Evolutionary conservation across 345 rosid genomes (phyloP).

Genomic region (Boechera stricta): DNA sequence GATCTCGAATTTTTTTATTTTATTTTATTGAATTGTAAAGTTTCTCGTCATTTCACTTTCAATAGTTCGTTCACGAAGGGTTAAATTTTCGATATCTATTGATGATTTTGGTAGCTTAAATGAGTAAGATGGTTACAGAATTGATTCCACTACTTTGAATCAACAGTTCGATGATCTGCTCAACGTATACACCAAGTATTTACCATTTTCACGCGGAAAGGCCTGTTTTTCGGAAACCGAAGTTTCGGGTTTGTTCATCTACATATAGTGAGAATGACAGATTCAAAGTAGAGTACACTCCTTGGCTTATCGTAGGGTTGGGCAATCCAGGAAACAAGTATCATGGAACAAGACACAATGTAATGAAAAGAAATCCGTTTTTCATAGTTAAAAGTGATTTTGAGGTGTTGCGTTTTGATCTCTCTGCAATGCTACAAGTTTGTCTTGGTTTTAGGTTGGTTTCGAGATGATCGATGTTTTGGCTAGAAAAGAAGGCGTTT

Average conservation of each 20-base stretch:
- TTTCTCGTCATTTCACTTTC: not conserved
- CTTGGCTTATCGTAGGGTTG: conserved; percentile 93
- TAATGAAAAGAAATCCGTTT: conserved; percentile 41
- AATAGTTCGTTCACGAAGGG: not conserved
- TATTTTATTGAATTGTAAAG: not conserved
- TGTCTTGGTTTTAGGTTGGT: conserved; percentile 65
- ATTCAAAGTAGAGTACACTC: conserved; percentile 75
- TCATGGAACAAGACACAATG: conserved; percentile 95
- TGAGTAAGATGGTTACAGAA: not conserved
- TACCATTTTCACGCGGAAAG: conserved; percentile 49
- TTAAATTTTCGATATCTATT: not conserved
- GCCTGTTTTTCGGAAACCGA: conserved; percentile 44
- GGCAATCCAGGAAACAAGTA: conserved; percentile 97
- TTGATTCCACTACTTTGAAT: conserved; percentile 19
- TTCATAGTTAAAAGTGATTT: not conserved
- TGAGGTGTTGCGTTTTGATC: not conserved
- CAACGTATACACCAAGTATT: conserved; percentile 56
- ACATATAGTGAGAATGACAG: conserved; percentile 47
- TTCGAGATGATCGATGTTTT: conserved; percentile 85
- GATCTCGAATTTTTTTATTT: not conserved
- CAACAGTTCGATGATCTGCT: conserved; percentile 70
- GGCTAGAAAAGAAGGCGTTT: conserved; percentile 63
- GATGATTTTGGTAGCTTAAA: not conserved
- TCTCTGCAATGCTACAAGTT: conserved; percentile 23
- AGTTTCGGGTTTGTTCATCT: conserved; percentile 57